Evolutionary conservation across 2,329 filamentous ascomycete genomes (phyloP), one percentile per base, ranked within the genome.

Genomic region (Cylindrodendrum hubeiense): DNA sequence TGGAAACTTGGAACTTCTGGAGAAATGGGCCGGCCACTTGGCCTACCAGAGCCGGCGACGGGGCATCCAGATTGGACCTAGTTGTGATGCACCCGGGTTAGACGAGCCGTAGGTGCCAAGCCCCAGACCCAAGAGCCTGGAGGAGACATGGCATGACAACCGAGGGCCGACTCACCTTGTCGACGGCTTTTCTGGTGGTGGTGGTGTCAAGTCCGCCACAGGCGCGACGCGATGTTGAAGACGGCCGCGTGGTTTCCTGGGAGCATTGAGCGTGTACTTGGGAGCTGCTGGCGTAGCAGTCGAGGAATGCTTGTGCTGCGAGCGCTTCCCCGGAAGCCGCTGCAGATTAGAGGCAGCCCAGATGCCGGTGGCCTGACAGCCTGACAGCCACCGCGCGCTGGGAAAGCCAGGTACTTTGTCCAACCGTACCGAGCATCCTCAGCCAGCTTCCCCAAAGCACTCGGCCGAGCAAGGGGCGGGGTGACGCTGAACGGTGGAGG

Each of bases 1-100:
- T 47, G 39, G 53, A 28, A 54, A 43, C 63, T 67, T 63, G 66
- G 70, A 72, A 72, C 72, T 71, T 72, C 71, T 71, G 68, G 63
- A 69, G 65, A 72, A 44, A 47, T 65, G 66, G 60, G 33, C 43
- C 63, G 34, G 60, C 64, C 61, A n/a, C 55, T 63, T 65, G 64
- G 67, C 66, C 65, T 65, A 69, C 54, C 63, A 68, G 41, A 64
- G 60, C 51, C 43, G 58, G 61, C 63, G 51, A 60, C 52, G 28
- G 56, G 49, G 49, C 50, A 58, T 64, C 65, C 63, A 62, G 43
- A 63, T 53, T 63, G 43, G 66, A 58, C 52, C 58, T 61, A 66
- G 65, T 46, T 54, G 52, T 47, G 34, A 51, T 54, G 65, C 56
- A 67, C 52, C 58, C 56, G 54, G 50, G 56, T 65, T 52, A 66